Percentiles rank a stretch among this genome's conserved stretches.
Evolutionary conservation across 805 yeast genomes (phyloP).

Genomic region (Phaffomyces thermotolerans): DNA sequence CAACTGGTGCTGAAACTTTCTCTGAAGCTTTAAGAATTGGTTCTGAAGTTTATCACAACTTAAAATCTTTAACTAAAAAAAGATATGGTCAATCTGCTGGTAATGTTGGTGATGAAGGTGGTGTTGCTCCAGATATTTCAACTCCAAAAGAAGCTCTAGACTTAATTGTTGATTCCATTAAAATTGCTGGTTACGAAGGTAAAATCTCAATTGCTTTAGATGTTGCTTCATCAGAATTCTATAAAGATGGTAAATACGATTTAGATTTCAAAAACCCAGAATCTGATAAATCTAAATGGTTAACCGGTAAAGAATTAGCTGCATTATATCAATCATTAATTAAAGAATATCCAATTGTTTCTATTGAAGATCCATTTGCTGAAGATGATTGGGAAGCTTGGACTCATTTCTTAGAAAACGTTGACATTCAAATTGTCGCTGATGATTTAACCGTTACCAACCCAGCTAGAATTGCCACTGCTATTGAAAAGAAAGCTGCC

Average conservation of each 20-base stretch:
- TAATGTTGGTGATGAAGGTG: conserved; percentile 99
- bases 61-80: conserved; percentile 89
- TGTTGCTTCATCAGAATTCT: conserved; percentile 97
- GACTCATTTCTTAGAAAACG: conserved; percentile 75
- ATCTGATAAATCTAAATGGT: conserved; percentile 85
- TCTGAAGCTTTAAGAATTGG: conserved; percentile 96
- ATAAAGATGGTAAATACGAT: conserved; percentile 94
- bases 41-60: conserved; percentile 95
- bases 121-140: conserved; percentile 97
- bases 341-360: conserved; percentile 93
- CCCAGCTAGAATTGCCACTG: conserved; percentile 89
- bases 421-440: conserved; percentile 86
- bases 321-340: conserved; percentile 72
- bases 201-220: conserved; percentile 88
- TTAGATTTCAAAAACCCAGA: conserved; percentile 97
- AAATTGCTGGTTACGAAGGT: conserved; percentile 93
- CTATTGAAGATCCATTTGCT: conserved; percentile 98
- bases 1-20: conserved; percentile 85
- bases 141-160: conserved; percentile 97
- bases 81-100: conserved; percentile 97
- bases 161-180: conserved; percentile 84
- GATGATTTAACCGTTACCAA: conserved; percentile 99
- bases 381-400: conserved; percentile 99
- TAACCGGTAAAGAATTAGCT: conserved; percentile 82
- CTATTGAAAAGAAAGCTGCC: conserved; percentile 94